Base-by-base conservation (phyloP, 805 yeast genomes). In the Candida taoyuanica region DNA sequence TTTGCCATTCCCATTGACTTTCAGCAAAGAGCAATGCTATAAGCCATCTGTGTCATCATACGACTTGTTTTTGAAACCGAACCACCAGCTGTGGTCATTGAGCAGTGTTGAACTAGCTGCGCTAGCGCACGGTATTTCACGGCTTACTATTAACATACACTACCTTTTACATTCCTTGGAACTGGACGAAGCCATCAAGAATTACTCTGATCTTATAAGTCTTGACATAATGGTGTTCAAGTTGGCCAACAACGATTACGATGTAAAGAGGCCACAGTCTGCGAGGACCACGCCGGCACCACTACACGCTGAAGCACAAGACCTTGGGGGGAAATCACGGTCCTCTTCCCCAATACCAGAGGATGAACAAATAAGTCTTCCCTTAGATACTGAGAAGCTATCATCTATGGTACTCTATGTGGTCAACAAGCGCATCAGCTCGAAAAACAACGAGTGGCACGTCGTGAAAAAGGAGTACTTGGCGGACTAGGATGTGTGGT, bases 371-470 rank as follows among this genome's bases (percentile, higher is more conserved):
- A 24, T 35, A 7, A 16, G 4, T 12, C 4, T 4, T 5, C 21
- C 27, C 13, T 14, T 44, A 2, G 45, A 47, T 27, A 18, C 39
- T 5, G 48, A 42, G 18, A 36, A 24, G 15, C 31, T 49, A 20
- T 23, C 34, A 3, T 3, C 11, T 4, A 19, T 31, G 24, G 34
- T 39, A 12, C 30, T 31, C 7, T 23, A 17, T 4, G 34, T 27
- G 14, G 30, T 49, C 15, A 30, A 15, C 14, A 28, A 24, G 12
- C 38, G 42, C 27, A 43, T 49, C 26, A 32, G 31, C 28, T 33
- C 37, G 20, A 52, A 46, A 40, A 47, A 50, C 23, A 43, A 43
- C 29, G 58, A 55, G 23, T 55, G 59, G 59, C 55, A 53, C 29
- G 40, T 55, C 11, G 54, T 53, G 14, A 45, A 47, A 29, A 35